phyloP scores from a whole-genome alignment of 768 basidiomycete genomes.

The Glaciozyma antarctica region DNA sequence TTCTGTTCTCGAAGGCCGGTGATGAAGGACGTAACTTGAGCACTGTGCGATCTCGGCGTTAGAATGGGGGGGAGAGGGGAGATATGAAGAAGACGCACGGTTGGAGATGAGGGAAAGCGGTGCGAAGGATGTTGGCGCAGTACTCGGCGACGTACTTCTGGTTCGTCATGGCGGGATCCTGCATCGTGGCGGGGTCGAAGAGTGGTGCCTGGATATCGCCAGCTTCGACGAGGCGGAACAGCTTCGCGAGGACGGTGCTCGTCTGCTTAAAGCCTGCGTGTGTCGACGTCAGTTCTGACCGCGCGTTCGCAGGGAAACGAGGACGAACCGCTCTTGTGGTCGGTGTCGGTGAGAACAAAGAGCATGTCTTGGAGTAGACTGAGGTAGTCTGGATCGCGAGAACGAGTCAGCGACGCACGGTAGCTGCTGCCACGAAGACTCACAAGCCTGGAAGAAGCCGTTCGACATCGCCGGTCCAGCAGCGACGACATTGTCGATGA shows the following conservation, averaged over 20 bases:
- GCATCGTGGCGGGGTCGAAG: slow-evolving; percentile 62
- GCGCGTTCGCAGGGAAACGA: neutral
- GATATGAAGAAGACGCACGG: slow-evolving; percentile 47
- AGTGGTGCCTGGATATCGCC: slow-evolving; percentile 71
- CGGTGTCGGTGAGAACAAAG: slow-evolving; percentile 73
- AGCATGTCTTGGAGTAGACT: slow-evolving; percentile 90
- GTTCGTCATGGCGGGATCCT: slow-evolving; percentile 64
- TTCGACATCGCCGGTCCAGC: slow-evolving; percentile 71
- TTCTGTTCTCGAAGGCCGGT: slow-evolving; percentile 42
- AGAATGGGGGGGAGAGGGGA: neutral
- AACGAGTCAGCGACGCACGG: neutral
- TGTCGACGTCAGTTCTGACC: neutral
- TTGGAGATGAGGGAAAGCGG: slow-evolving; percentile 86
- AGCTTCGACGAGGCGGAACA: slow-evolving; percentile 85
- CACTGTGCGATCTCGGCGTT: slow-evolving; percentile 23
- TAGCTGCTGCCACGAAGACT: neutral
- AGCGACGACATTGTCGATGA: slow-evolving; percentile 85
- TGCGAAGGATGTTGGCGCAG: slow-evolving; percentile 71
- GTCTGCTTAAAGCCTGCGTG: slow-evolving; percentile 59
- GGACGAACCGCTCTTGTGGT: slow-evolving; percentile 79
- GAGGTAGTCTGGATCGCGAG: slow-evolving; percentile 51
- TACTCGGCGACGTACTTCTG: slow-evolving; percentile 66
- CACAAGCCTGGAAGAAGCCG: slow-evolving; percentile 83
- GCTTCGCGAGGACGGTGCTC: slow-evolving; percentile 64
- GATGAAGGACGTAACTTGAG: slow-evolving; percentile 43